Evolutionary conservation across 148 eudicot genomes (phyloP), one percentile per base, ranked within the genome.

Genomic region (Agrostemma githago): DNA sequence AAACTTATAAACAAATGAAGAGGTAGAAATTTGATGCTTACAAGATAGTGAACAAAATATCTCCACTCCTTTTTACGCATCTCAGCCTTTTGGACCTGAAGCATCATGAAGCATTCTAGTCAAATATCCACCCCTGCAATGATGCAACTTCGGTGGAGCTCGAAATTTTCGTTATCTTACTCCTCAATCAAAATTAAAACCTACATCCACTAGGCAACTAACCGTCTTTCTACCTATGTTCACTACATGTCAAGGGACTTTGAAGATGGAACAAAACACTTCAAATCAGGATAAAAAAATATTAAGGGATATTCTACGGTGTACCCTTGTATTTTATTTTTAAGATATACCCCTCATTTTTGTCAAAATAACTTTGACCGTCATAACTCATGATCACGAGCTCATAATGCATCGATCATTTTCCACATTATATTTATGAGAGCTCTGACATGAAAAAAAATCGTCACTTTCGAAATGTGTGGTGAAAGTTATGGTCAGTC

Each of bases 31-130:
- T 59, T 62, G 42, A 43, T 59, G 86, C 97, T 95, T 90, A 95
- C 99, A 71, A 92, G 97, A 83, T 95, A 95, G 77, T 95, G 99
- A 70, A 95, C 94, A 75, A 90, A 92, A 83, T 92, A 95, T 78
- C 87, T 86, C 97, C 97, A 92, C 75, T 95, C 94, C 46, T 86
- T 84, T 85, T 90, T 89, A 58, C 96, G 89, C 37, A 87, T 46
- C 82, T 92, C 99, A 40, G 89, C 83, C 79, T 86, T 92, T 89
- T 92, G 96, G 74, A 95, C 87, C 99, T 95, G 85, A 73, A 81
- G 75, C 69, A 79, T 48, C 34, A 73, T 71, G 21, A 10, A 63
- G 19, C 39, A 34, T 26, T 60, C 42, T 70, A 56, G 40, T 37
- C 44, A 68, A 10, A n/a, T n/a, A 2, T 20, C 56, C 38, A 74